These are phyloP conservation scores for Oxytropis ochrocephala DNA, from an alignment of 306 rosid species.

Conservation along the genomic window DNA sequence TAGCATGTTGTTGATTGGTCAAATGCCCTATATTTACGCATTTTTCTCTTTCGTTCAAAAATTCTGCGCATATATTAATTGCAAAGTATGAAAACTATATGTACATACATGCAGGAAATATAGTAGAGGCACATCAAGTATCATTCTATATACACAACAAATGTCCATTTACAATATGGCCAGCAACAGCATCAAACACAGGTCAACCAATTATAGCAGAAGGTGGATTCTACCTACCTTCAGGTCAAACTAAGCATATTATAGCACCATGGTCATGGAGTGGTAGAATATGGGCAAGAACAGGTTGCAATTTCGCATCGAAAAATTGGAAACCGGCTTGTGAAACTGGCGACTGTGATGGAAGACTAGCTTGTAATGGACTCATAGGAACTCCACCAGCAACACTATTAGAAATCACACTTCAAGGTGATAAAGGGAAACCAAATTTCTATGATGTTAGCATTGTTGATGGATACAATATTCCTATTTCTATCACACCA, in stretches of 20 bases:
- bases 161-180: conserved; percentile 86
- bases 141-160: conserved; percentile 56
- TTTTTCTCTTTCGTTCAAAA: too few relatives aligned
- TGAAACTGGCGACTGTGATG: conserved; percentile 85
- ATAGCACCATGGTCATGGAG: conserved; percentile 65
- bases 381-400: conserved; percentile 78
- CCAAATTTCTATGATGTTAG: conserved; percentile 76
- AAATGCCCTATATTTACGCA: too few relatives aligned
- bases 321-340: conserved; percentile 46
- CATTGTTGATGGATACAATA: conserved; percentile 78
- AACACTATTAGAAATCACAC: conserved; percentile 61
- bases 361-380: conserved; percentile 72
- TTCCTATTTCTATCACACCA: conserved; percentile 46
- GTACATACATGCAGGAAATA: conserved; percentile 28
- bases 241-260: conserved; percentile 39
- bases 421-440: conserved; percentile 46
- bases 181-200: conserved; percentile 73
- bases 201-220: conserved; percentile 69
- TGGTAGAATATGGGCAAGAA: conserved; percentile 94
- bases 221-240: conserved; percentile 72
- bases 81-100: background rate
- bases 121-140: conserved; percentile 36
- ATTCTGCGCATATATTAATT: background rate
- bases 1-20: too few relatives aligned
- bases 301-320: conserved; percentile 57